Conservation (phyloP, 148 eudicot species). For the Arctostaphylos glauca region DNA sequence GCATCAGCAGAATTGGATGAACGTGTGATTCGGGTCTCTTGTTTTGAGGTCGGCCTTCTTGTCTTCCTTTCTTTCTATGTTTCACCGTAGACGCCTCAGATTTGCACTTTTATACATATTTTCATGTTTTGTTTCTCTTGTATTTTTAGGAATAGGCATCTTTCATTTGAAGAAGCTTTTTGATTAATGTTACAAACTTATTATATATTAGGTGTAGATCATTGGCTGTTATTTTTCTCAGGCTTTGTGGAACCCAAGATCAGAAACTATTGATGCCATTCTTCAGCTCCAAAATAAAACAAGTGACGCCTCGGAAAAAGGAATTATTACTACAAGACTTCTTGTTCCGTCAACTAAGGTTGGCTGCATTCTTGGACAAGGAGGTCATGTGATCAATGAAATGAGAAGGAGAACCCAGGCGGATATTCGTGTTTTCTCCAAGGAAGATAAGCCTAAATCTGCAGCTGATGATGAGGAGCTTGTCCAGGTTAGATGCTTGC, state of each 20-base stretch:
- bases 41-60: constrained; percentile 51
- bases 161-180: constrained; percentile 4
- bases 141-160: not conserved
- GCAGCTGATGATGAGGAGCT: constrained; percentile 81
- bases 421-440: constrained; percentile 66
- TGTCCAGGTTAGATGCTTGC: constrained; percentile 56
- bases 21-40: constrained; percentile 66
- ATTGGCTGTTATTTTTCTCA: constrained; percentile 30
- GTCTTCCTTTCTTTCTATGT: not conserved
- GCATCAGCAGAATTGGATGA: constrained; percentile 51
- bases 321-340: constrained; percentile 60
- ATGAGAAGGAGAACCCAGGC: constrained; percentile 83
- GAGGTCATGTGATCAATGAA: constrained; percentile 73
- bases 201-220: not conserved
- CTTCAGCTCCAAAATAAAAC: constrained; percentile 67
- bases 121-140: not conserved
- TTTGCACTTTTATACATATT: not conserved
- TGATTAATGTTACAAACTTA: not conserved
- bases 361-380: constrained; percentile 86
- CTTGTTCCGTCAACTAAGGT: constrained; percentile 75
- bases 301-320: constrained; percentile 71
- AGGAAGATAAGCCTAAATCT: constrained; percentile 72
- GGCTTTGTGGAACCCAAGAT: constrained; percentile 52
- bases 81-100: not conserved
- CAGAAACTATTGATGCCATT: constrained; percentile 79